phyloP scores from a whole-genome alignment of 2,329 filamentous ascomycete genomes.

The Colletotrichum orbiculare region DNA sequence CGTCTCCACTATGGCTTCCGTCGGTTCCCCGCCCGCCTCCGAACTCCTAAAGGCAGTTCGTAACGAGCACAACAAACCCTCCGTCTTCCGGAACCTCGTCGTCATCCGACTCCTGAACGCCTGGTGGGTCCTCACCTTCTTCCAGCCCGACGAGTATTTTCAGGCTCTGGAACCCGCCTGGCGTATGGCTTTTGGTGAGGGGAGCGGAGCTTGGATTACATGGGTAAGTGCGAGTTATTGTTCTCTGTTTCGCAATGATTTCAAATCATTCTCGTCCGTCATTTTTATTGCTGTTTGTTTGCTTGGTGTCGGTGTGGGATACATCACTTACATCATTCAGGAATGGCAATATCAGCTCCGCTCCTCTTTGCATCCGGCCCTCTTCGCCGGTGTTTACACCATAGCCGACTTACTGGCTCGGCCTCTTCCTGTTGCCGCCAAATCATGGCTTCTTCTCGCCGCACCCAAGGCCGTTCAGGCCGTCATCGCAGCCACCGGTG shows the following conservation, averaged over 20 bases:
- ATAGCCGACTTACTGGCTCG: constrained; percentile 66
- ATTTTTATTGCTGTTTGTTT: background rate
- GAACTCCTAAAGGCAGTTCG: constrained; percentile 39
- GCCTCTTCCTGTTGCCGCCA: constrained; percentile 62
- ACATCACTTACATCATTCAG: constrained; percentile 58
- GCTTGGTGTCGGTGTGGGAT: constrained; percentile 2
- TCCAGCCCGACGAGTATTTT: constrained; percentile 98
- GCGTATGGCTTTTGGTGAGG: constrained; percentile 82
- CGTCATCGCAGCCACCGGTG: constrained; percentile 78
- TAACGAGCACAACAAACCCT: constrained; percentile 40
- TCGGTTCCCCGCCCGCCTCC: constrained; percentile 37
- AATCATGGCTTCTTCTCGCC: constrained; percentile 75
- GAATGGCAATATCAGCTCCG: constrained; percentile 93
- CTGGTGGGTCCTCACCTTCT: constrained; percentile 85
- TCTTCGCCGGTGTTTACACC: constrained; percentile 84
- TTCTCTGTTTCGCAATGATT: background rate
- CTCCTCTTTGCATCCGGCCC: constrained; percentile 88
- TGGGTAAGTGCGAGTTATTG: constrained; percentile 74
- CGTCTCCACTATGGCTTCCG: constrained; percentile 38
- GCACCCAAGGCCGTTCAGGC: constrained; percentile 83
- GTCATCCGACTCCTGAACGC: constrained; percentile 84
- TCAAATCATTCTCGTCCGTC: background rate
- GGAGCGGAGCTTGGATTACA: constrained; percentile 89
- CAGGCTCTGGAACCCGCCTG: constrained; percentile 96
- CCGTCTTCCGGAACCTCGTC: constrained; percentile 57